These are phyloP conservation scores for Dryadomyces sulphureus DNA, from an alignment of 2,329 filamentous ascomycete genomes.

Conservation along the genomic window DNA sequence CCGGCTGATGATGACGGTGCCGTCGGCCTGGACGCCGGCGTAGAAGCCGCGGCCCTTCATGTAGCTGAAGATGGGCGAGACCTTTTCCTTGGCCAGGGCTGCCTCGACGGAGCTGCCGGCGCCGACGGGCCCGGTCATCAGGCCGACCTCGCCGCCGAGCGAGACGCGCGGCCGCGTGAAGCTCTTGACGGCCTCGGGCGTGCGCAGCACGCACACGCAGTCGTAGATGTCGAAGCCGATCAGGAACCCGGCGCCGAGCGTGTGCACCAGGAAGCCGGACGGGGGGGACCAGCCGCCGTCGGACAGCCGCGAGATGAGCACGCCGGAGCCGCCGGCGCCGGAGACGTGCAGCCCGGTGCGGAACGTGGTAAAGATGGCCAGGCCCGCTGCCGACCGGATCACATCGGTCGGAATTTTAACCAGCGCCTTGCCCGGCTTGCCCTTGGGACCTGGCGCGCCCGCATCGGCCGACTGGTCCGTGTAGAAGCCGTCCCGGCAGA, in stretches of 20 bases:
- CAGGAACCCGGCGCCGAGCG: slow-evolving; percentile 53
- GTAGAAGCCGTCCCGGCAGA: slow-evolving; percentile 45
- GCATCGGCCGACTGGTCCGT: slow-evolving; percentile 9
- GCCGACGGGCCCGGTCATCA: slow-evolving; percentile 41
- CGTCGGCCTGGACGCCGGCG: slow-evolving; percentile 57
- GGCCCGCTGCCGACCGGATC: slow-evolving; percentile 43
- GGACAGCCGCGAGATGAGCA: slow-evolving; percentile 38
- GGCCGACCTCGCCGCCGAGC: slow-evolving; percentile 52
- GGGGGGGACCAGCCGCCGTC: slow-evolving; percentile 54
- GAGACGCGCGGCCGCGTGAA: slow-evolving; percentile 53
- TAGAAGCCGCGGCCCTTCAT: slow-evolving; percentile 60
- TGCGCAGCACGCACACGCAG: slow-evolving; percentile 61
- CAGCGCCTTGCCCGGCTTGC: slow-evolving; percentile 18
- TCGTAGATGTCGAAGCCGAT: slow-evolving; percentile 64
- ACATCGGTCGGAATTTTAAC: slow-evolving; percentile 26
- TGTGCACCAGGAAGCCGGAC: slow-evolving; percentile 59
- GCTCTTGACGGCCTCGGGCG: slow-evolving; percentile 47
- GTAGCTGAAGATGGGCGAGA: slow-evolving; percentile 55
- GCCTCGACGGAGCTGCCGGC: slow-evolving; percentile 48
- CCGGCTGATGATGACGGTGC: slow-evolving; percentile 58
- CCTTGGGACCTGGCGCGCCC: slow-evolving; percentile 12
- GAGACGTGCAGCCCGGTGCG: slow-evolving; percentile 41
- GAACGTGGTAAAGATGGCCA: slow-evolving; percentile 57
- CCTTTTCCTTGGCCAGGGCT: slow-evolving; percentile 18
- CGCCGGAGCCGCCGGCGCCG: slow-evolving; percentile 43